Base-by-base conservation (phyloP, 441 rosid genomes). In the Sinapis alba region DNA sequence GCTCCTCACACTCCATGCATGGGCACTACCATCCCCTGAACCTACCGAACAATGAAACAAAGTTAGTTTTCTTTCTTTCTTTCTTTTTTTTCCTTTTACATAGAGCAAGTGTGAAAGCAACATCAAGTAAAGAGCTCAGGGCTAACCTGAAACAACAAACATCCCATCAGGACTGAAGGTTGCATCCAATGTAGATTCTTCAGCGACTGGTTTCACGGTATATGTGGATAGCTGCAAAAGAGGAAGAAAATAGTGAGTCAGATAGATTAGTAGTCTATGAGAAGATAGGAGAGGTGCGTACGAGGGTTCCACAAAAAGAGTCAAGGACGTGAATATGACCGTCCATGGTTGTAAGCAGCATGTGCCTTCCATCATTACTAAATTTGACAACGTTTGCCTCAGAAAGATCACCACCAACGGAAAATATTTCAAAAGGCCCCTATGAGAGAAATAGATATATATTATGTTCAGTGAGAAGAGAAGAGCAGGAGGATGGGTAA, bases 161-260 rank as follows among this genome's bases (percentile, higher is more conserved):
- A 83, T 87, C 74, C 99, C 99, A 62, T 95, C 97, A 3, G 99
- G 99, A 78, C 96, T 95, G 82, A 95, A 95, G 70, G 98, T 87
- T 68, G 99, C 98, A 80, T 92, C 98, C 83, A 95, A 78, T 10
- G 99, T 95, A 45, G 89, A 86, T 81, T 86, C 83, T 80, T 80
- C 84, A 64, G 86, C 88, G 73, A 89, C 90, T 74, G 98, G 95
- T 85, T 89, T 89, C 78, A 92, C 97, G 78, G 82, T 92, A 80
- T 78, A 95, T 19, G 98, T 89, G 53, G 87, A 88, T 76, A 92
- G 79, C 99, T 92, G 81, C 69, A 53, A 58, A n/a, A 26, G 2
- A 12, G 7, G 1, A 20, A 47, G 18, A 75, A 38, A 30, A 47
- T 18, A 50, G 56, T 50, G 5, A 47, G 3, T 75, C 72, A 79